Evolutionary conservation across 2,329 filamentous ascomycete species (phyloP), one percentile per base, ranked within the genome.

Genomic region (Fusarium sp.): DNA sequence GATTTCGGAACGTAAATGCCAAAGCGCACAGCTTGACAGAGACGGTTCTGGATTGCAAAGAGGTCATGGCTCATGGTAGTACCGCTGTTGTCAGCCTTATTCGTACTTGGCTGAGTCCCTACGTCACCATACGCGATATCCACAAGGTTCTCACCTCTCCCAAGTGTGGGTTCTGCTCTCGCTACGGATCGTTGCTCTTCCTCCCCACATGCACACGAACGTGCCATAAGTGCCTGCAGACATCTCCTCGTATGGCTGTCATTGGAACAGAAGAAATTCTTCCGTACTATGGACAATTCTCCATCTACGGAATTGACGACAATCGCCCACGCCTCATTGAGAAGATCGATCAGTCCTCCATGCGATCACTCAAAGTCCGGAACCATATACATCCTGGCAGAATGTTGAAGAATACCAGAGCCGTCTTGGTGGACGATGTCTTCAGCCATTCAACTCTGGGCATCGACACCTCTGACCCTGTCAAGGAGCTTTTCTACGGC

Each of bases 71-170:
- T 8, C 9, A 36, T 36, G 50, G 6, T 2, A 20, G 9, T 5
- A 0, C 17, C 7, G 32, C 32, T 1, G 2, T 53, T 0, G 6
- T 26, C 9, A 22, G 14, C 7, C 10, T 53, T 6, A 4, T 8
- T 3, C 50, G 32, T 11, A 22, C 50, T 2, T 30, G 50, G 0
- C 5, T 53, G 6, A 53, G 50, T 18, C 4, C n/a, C 1, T 5
- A 26, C 4, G 1, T 36, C 3, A 22, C 50, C 17, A 26, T 53
- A 2, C 9, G 32, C 2, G 32, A 24, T 0, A 35, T 53, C 1
- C 5, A 53, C 3, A 2, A 5, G 0, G 18, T n/a, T 0, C 32
- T 53, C 4, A 36, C 18, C 2, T 36, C n/a, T 0, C 4, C 17
- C 1, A 20, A 36, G 6, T 53, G 50, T 10, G 17, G 5, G 1